Percentiles rank a stretch among this genome's conserved stretches.
Conservation (phyloP, 2,329 filamentous ascomycete genomes). For the Chrysosphaeria jannelii region DNA sequence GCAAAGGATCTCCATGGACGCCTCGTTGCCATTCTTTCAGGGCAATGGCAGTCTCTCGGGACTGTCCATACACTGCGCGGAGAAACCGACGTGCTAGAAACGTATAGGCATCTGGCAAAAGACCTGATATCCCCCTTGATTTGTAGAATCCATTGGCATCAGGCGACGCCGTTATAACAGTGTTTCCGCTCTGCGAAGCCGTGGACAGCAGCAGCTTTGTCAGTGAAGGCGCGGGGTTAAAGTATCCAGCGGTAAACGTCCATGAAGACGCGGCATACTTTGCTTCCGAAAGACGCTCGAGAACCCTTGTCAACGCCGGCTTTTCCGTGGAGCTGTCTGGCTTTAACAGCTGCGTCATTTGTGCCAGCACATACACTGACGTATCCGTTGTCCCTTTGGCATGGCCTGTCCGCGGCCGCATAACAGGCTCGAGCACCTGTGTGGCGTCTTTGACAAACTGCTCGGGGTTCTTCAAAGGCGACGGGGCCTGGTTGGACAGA, state of each 20-base stretch:
- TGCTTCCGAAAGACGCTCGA: conserved; percentile 33
- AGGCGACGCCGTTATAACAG: conserved; percentile 73
- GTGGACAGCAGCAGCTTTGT: conserved; percentile 53
- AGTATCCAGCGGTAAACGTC: conserved; percentile 96
- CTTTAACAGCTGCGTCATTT: conserved; percentile 59
- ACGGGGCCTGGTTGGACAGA: conserved; percentile 37
- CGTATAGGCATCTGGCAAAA: conserved; percentile 78
- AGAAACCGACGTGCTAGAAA: conserved; percentile 63
- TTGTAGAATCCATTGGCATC: conserved; percentile 89
- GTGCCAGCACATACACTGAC: conserved; percentile 57
- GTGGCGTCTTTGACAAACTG: conserved; percentile 42
- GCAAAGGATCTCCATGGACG: conserved; percentile 46
- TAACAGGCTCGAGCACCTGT: conserved; percentile 30
- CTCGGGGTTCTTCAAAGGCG: conserved; percentile 38
- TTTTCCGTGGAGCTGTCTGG: conserved; percentile 70
- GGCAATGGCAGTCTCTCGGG: conserved; percentile 24
- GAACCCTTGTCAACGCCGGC: conserved; percentile 44
- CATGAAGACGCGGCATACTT: conserved; percentile 42
- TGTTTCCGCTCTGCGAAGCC: conserved; percentile 30
- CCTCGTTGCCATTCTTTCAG: conserved; percentile 75
- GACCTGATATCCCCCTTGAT: conserved; percentile 61
- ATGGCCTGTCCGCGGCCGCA: conserved; percentile 12
- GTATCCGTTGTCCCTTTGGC: conserved; percentile 21
- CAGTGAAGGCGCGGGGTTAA: conserved; percentile 75
- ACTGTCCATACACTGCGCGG: conserved; percentile 17